Conservation (phyloP, 495 filamentous ascomycete genomes). For the Aspergillus panamensis region DNA sequence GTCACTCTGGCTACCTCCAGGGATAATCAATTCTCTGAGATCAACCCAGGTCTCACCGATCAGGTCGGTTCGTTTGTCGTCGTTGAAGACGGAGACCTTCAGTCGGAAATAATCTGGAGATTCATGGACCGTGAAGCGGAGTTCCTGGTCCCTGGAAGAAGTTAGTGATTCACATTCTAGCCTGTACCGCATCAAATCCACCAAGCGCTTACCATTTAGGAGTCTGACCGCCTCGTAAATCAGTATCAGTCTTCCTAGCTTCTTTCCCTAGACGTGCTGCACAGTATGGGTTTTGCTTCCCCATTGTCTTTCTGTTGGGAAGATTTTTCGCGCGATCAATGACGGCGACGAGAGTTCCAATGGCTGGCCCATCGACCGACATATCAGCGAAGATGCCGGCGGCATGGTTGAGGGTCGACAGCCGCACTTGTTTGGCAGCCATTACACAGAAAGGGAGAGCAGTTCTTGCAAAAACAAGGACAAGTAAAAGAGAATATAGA, state of each 20-base stretch:
- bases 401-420: slow-evolving; percentile 58
- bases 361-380: slow-evolving; percentile 88
- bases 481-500: background rate
- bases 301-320: slow-evolving; percentile 92
- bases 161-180: slow-evolving; percentile 22
- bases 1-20: slow-evolving; percentile 87
- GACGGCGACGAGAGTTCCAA: slow-evolving; percentile 88
- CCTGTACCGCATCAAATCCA: background rate
- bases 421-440: slow-evolving; percentile 32
- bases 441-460: slow-evolving; percentile 15
- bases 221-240: slow-evolving; percentile 91
- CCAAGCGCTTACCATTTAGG: slow-evolving; percentile 75
- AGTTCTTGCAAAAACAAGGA: background rate
- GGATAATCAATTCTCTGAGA: slow-evolving; percentile 73
- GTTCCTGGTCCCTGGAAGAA: slow-evolving; percentile 81
- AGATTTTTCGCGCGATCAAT: slow-evolving; percentile 94
- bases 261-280: slow-evolving; percentile 92
- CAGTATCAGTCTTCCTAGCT: slow-evolving; percentile 94
- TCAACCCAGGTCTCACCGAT: slow-evolving; percentile 92
- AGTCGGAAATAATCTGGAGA: slow-evolving; percentile 92
- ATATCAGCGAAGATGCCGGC: slow-evolving; percentile 96
- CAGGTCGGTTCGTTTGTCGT: slow-evolving; percentile 92
- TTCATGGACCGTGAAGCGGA: slow-evolving; percentile 93
- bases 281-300: slow-evolving; percentile 98
- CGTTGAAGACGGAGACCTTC: slow-evolving; percentile 95